Conservation (phyloP, 129 eudicot genomes). For the Saposhnikovia divaricata region DNA sequence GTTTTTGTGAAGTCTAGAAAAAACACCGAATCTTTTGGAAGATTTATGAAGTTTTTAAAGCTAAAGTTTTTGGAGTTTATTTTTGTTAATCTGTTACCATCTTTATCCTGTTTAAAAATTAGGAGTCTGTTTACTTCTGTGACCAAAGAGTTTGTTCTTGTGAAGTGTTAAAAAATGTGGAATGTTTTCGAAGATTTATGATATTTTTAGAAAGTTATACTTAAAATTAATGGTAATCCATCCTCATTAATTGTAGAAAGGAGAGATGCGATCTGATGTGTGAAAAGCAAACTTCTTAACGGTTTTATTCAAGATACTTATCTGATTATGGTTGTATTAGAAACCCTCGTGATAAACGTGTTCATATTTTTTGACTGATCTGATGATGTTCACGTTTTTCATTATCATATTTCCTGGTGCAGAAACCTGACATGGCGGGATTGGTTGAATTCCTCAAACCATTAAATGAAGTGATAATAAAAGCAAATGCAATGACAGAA, state of each 20-base stretch:
- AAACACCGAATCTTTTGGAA: not conserved
- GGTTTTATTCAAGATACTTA: not conserved
- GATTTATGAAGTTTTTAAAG: not conserved
- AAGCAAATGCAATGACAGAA: conserved; percentile 64
- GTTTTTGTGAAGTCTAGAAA: no score
- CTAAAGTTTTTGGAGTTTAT: no score
- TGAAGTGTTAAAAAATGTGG: not conserved
- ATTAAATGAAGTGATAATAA: conserved; percentile 55
- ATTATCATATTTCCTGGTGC: conserved; percentile 15
- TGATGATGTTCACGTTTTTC: conserved; percentile 11
- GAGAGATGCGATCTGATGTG: not conserved
- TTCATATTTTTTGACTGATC: not conserved
- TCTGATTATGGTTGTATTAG: not conserved
- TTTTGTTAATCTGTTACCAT: not conserved
- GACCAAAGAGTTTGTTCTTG: not conserved
- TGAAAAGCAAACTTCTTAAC: not conserved
- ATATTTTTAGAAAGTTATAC: not conserved
- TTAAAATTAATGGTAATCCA: not conserved
- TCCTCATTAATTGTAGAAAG: not conserved
- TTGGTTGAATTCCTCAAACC: conserved; percentile 76
- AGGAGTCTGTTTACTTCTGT: not conserved
- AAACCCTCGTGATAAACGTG: not conserved
- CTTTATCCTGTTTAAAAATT: not conserved
- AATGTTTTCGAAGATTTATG: not conserved
- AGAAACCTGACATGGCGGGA: conserved; percentile 86